These are phyloP conservation scores for Neopestalotiopsis sp. DNA, from an alignment of 2,329 filamentous ascomycete genomes.

Conservation along the genomic window DNA sequence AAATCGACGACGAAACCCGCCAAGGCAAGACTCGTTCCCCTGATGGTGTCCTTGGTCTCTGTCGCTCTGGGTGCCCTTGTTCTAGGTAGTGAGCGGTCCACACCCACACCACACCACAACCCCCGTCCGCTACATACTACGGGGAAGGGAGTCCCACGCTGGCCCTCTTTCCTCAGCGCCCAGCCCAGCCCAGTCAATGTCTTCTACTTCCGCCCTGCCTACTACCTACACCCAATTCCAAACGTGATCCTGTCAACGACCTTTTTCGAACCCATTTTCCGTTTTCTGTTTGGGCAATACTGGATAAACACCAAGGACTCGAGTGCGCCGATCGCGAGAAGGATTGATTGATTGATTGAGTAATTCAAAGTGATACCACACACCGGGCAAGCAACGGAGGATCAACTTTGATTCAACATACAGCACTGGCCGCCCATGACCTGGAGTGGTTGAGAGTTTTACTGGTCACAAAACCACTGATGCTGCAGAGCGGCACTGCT, in stretches of 20 bases:
- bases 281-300: neutral
- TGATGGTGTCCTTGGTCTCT: conserved; percentile 19
- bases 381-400: conserved; percentile 17
- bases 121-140: conserved; percentile 4
- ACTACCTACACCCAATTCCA: neutral
- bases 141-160: conserved; percentile 16
- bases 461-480: conserved; percentile 30
- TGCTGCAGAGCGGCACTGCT: conserved; percentile 32
- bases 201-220: neutral
- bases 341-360: neutral
- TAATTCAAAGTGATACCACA: neutral
- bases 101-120: neutral
- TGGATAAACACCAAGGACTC: neutral
- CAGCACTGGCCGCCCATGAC: conserved; percentile 31
- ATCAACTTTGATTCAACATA: conserved; percentile 4
- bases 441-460: conserved; percentile 26
- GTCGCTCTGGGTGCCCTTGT: neutral
- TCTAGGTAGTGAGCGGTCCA: neutral
- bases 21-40: conserved; percentile 17
- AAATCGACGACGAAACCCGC: conserved; percentile 18
- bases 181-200: conserved; percentile 7
- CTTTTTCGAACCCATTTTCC: neutral
- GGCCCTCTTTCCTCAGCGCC: conserved; percentile 14
- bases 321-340: neutral
- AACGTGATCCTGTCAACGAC: neutral